Evolutionary conservation across 2,329 filamentous ascomycete species (phyloP), one percentile per base, ranked within the genome.

Genomic region (Fusarium nodosum): DNA sequence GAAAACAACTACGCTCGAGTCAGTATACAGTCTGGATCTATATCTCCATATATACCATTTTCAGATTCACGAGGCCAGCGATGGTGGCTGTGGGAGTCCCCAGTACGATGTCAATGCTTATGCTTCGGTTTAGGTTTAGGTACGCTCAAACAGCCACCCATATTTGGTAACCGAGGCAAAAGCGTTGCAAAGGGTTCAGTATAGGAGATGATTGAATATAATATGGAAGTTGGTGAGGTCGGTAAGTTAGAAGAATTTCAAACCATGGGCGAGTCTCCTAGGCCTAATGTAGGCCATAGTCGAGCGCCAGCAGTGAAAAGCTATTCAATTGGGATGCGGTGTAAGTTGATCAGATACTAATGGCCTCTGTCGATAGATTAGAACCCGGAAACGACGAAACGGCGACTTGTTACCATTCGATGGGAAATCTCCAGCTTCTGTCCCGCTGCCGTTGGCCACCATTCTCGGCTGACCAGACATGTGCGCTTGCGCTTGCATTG

Each of bases 141-240:
- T 50, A 47, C 51, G 44, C 67, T 68, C 11, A 36, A 46, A 20
- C 31, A 68, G 20, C 58, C 54, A 13, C 67, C 67, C 67, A 69
- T 68, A 5, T 24, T 47, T 12, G 3, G 28, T 5, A 22, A 4
- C 22, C 20, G 16, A 46, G 20, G 15, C 10, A 26, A 42, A 16
- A 31, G 26, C 26, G 8, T 28, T 34, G 16, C 7, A 13, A 63
- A 41, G 15, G 10, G 4, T 1, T 22, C 20, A 7, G 2, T 20
- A 12, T 6, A 28, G 13, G 10, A 13, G 7, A 1, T 22, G 12
- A 9, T 22, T 11, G 5, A 7, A 3, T 51, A 51, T 18, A 28
- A 2, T 26, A 15, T 28, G 12, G 18, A 30, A 28, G n/a, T 20
- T 20, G 18, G 6, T 24, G 4, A 28, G 18, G 28, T 28, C 3